Evolutionary conservation across 495 filamentous ascomycete genomes (phyloP), one percentile per base, ranked within the genome.

Genomic region (Penicillium cataractarum): DNA sequence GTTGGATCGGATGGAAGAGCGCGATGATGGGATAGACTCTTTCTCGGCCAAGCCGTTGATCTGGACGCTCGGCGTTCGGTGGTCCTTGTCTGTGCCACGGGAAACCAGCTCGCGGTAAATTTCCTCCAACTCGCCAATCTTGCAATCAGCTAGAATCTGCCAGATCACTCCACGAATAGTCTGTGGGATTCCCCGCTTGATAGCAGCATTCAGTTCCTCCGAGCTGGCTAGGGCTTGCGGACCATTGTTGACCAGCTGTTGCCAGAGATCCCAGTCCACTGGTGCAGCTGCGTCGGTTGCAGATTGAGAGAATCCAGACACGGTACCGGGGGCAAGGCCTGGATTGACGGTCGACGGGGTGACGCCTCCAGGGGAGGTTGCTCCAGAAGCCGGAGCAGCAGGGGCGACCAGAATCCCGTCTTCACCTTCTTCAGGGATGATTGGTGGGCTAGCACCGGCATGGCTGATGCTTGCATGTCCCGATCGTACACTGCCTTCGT

Each of bases 251-350:
- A 99, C 95, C 2, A 99, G 90, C 19, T 90, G 81, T 75, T 99
- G 93, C 95, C 95, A 99, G 21, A 99, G 77, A 74, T 98, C 96
- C 95, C 95, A 99, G 70, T 99, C 92, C 15, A 99, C 92, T 3
- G 85, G 82, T 8, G 84, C 80, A 6, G 83, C 81, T 17, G 83
- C 78, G 63, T 93, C 90, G 3, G 75, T 78, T 17, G 86, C 82
- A 10, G 92, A 89, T 4, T 88, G 84, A 19, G 85, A 85, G 40
- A 91, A 82, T 5, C 92, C 92, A 19, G 91, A 86, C 21, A 88
- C 92, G 8, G 91, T 96, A 3, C 93, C 93, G 0, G 93, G 92
- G 4, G 92, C 86, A 12, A 97, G 79, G 57, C 80, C 84, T 5
- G 81, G 78, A 61, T 89, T 84, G 53, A 87, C 73, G 8, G 77